Conservation (phyloP, 352 stramenopile species). For the Globisporangium barbulae region DNA sequence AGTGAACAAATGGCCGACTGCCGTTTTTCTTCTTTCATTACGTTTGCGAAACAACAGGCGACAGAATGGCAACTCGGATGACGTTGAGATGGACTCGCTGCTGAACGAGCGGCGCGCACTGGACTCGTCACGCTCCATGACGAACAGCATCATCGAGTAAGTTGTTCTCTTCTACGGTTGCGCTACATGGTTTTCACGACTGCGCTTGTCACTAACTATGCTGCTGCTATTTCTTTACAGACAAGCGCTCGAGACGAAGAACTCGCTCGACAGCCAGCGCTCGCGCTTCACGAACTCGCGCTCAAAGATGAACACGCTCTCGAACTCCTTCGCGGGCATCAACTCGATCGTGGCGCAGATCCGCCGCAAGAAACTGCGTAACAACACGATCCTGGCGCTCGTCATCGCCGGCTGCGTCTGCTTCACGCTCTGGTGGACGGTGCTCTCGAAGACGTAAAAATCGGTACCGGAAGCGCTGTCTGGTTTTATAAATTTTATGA, state of each 20-base stretch:
- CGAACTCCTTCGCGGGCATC: constrained; percentile 92
- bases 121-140: constrained; percentile 77
- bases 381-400: constrained; percentile 96
- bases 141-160: constrained; percentile 83
- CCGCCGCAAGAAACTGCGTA: constrained; percentile 93
- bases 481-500: neutral
- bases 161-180: constrained; percentile 3
- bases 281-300: constrained; percentile 81
- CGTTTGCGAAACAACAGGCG: constrained; percentile 19
- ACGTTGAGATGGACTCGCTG: constrained; percentile 74
- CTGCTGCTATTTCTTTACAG: constrained; percentile 10
- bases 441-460: constrained; percentile 63
- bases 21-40: neutral
- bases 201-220: neutral
- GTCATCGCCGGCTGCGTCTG: constrained; percentile 95
- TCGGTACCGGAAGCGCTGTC: neutral
- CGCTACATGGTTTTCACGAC: neutral
- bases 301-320: constrained; percentile 81
- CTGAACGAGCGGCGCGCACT: constrained; percentile 78
- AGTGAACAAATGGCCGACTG: neutral
- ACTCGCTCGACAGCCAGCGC: constrained; percentile 89
- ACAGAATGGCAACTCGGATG: constrained; percentile 43
- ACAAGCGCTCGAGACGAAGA: constrained; percentile 84
- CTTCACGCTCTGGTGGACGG: constrained; percentile 96
- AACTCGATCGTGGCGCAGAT: constrained; percentile 97